phyloP scores from a whole-genome alignment of 2,329 filamentous ascomycete species.

The Aspergillus neoniger region DNA sequence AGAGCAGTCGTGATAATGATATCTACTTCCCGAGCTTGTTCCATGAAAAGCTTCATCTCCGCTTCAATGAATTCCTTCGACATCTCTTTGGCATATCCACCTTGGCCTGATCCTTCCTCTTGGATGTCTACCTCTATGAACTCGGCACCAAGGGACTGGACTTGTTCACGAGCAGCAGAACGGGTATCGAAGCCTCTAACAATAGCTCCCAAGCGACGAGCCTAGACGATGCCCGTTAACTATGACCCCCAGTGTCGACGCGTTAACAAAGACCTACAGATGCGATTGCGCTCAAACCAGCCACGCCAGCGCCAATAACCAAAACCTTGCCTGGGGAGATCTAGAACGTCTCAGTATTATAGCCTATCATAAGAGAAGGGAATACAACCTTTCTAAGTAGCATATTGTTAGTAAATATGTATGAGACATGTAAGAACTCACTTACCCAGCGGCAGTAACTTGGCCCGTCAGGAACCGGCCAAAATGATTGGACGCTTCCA shows the following conservation, averaged over 20 bases:
- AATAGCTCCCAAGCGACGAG: slow-evolving; percentile 82
- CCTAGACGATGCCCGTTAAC: slow-evolving; percentile 42
- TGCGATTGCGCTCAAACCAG: slow-evolving; percentile 83
- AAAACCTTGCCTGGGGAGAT: slow-evolving; percentile 89
- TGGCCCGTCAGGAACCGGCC: slow-evolving; percentile 86
- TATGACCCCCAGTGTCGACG: not conserved
- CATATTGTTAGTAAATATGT: slow-evolving; percentile 27
- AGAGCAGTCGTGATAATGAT: slow-evolving; percentile 92
- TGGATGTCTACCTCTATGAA: slow-evolving; percentile 84
- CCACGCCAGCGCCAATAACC: slow-evolving; percentile 87
- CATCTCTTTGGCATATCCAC: slow-evolving; percentile 92
- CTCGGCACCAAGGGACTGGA: slow-evolving; percentile 85
- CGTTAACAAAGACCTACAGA: slow-evolving; percentile 52
- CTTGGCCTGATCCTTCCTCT: slow-evolving; percentile 80
- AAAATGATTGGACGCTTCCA: slow-evolving; percentile 87
- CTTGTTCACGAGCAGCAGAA: slow-evolving; percentile 82
- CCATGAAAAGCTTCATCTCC: slow-evolving; percentile 88
- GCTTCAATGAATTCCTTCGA: slow-evolving; percentile 90
- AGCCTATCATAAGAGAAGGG: not conserved
- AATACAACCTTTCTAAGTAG: slow-evolving; percentile 28
- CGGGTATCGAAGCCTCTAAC: slow-evolving; percentile 91
- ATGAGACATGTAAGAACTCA: slow-evolving; percentile 1
- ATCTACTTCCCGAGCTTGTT: slow-evolving; percentile 84
- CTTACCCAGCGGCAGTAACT: slow-evolving; percentile 77
- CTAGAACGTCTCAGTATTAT: slow-evolving; percentile 41